These are phyloP conservation scores for Aegle marmelos DNA, from an alignment of 345 rosid genomes.

Conservation along the genomic window DNA sequence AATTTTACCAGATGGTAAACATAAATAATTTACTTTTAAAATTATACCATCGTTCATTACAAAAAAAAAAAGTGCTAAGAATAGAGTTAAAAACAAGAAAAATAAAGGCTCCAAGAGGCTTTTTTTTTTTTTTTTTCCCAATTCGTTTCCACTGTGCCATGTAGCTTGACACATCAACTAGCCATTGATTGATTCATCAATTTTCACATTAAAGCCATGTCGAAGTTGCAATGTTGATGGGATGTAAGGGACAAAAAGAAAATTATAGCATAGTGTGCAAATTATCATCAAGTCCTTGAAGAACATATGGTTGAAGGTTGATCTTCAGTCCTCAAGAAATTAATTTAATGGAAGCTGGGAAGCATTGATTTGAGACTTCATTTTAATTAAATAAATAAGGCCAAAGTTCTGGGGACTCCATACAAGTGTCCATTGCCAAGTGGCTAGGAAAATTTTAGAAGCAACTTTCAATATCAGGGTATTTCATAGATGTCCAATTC, in stretches of 20 bases:
- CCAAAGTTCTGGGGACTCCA: conserved; percentile 12
- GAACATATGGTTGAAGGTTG: conserved; percentile 24
- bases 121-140: too few species aligned
- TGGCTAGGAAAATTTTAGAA: conserved; percentile 32
- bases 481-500: conserved; percentile 25
- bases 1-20: too few species aligned
- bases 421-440: conserved; percentile 15
- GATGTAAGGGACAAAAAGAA: neutral
- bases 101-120: neutral
- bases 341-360: neutral
- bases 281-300: neutral
- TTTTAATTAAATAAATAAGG: neutral
- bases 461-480: conserved; percentile 32
- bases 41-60: too few species aligned
- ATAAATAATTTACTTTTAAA: too few species aligned
- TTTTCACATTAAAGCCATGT: neutral
- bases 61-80: too few species aligned
- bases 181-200: neutral
- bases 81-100: neutral
- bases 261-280: neutral
- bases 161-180: neutral
- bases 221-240: conserved; percentile 14
- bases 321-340: conserved; percentile 3
- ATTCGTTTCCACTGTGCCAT: neutral
- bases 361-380: conserved; percentile 6